phyloP scores from a whole-genome alignment of 1,284 basidiomycete genomes.

The Puccinia novopanici region DNA sequence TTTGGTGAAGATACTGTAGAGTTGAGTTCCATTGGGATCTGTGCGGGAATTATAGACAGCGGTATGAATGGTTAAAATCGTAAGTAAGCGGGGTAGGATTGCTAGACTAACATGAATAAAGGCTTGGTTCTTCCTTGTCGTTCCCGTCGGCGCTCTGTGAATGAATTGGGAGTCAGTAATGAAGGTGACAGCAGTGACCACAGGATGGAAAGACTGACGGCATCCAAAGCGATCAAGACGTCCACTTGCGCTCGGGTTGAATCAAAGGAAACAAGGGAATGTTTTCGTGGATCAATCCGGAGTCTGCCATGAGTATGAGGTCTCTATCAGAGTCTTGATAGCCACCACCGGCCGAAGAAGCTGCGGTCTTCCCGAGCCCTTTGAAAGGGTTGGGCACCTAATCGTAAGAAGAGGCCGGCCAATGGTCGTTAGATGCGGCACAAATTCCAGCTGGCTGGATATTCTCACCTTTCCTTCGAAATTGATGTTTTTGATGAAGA shows the following conservation, averaged over 20 bases:
- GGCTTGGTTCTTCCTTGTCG: neutral
- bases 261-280: slow-evolving; percentile 47
- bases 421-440: no score
- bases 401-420: neutral
- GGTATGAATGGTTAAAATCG: neutral
- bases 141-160: slow-evolving; percentile 20
- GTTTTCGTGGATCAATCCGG: slow-evolving; percentile 40
- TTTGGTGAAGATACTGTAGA: slow-evolving; percentile 37
- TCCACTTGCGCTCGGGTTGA: slow-evolving; percentile 45
- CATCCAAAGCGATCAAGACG: slow-evolving; percentile 43
- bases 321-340: slow-evolving; percentile 39
- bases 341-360: neutral
- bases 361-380: slow-evolving; percentile 13
- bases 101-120: slow-evolving; percentile 8
- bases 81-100: neutral
- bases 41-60: neutral
- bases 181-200: neutral
- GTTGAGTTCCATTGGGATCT: slow-evolving; percentile 49
- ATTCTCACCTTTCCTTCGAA: slow-evolving; percentile 46
- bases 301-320: slow-evolving; percentile 42
- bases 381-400: slow-evolving; percentile 45
- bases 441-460: neutral
- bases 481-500: slow-evolving; percentile 20
- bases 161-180: no score
- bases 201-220: slow-evolving; percentile 21